Percentiles rank a stretch among this genome's conserved stretches.
These are phyloP conservation scores for Senecio squalidus DNA, from an alignment of 140 eudicot species.

Conservation along the genomic window DNA sequence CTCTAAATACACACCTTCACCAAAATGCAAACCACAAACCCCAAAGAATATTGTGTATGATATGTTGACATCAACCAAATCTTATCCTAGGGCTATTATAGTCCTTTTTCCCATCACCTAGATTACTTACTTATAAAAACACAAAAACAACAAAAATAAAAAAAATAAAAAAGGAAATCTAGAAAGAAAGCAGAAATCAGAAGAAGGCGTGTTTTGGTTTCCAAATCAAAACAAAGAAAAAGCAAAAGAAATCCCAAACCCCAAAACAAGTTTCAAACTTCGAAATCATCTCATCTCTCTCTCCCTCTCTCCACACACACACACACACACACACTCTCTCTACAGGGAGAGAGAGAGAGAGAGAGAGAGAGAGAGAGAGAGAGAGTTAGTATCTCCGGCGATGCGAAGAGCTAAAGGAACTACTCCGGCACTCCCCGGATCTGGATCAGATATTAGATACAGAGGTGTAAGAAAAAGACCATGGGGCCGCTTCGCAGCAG, in stretches of 20 bases:
- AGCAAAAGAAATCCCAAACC: neutral
- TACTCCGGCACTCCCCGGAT: neutral
- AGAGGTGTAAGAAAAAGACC: slow-evolving; percentile 33
- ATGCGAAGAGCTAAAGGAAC: neutral
- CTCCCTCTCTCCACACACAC: neutral
- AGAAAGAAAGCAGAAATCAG: neutral
- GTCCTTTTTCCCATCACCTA: too few species aligned
- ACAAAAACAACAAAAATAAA: neutral
- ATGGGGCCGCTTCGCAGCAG: slow-evolving; percentile 34
- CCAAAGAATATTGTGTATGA: neutral
- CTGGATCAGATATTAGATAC: slow-evolving; percentile 21
- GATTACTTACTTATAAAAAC: neutral
- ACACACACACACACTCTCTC: neutral
- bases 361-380: too few species aligned
- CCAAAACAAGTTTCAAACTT: neutral
- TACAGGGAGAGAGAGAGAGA: too few species aligned
- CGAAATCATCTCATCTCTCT: neutral
- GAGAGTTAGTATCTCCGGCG: neutral
- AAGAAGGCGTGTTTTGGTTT: neutral
- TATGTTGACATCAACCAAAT: neutral
- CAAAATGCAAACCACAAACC: too few species aligned
- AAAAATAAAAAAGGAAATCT: too few species aligned
- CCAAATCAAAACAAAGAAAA: neutral
- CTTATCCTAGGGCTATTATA: too few species aligned
- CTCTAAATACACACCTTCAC: too few species aligned